Conservation (phyloP, 2,329 filamentous ascomycete genomes). For the Arachnomyces sp. region DNA sequence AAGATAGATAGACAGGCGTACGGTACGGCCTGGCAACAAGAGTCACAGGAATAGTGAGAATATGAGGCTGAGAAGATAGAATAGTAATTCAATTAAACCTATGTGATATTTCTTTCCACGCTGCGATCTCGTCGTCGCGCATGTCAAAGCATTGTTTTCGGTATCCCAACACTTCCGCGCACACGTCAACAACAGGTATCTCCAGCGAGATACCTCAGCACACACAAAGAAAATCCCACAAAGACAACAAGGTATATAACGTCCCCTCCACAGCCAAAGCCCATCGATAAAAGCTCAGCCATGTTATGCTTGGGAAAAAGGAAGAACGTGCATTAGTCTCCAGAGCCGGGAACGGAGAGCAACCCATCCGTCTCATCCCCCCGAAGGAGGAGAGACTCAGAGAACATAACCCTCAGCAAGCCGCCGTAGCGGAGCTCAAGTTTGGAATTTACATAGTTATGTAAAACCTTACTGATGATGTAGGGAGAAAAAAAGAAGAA, state of each 20-base stretch:
- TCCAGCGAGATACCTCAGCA: no score
- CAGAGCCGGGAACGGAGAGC: conserved; percentile 44
- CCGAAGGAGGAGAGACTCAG: conserved; percentile 26
- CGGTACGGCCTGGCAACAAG: no score
- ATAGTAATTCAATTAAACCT: neutral
- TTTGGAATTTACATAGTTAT: conserved; percentile 40
- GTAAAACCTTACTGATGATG: conserved; percentile 48
- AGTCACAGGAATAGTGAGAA: no score
- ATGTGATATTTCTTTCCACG: neutral
- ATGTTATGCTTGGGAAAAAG: conserved; percentile 39
- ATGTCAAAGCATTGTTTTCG: no score
- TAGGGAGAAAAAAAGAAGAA: conserved; percentile 31
- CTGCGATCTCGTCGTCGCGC: no score
- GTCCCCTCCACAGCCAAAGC: conserved; percentile 41
- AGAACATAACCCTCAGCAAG: conserved; percentile 39
- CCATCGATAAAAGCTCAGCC: conserved; percentile 36
- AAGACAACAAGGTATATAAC: conserved; percentile 26
- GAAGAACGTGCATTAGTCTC: conserved; percentile 34
- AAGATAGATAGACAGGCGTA: no score
- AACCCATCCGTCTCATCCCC: conserved; percentile 35
- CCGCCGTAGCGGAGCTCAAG: conserved; percentile 40
- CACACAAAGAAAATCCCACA: conserved; percentile 1
- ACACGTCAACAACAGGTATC: no score
- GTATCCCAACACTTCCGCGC: no score
- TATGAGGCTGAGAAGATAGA: neutral